Base-by-base conservation (phyloP, 2,329 filamentous ascomycete genomes). In the Paraphoma sp. region DNA sequence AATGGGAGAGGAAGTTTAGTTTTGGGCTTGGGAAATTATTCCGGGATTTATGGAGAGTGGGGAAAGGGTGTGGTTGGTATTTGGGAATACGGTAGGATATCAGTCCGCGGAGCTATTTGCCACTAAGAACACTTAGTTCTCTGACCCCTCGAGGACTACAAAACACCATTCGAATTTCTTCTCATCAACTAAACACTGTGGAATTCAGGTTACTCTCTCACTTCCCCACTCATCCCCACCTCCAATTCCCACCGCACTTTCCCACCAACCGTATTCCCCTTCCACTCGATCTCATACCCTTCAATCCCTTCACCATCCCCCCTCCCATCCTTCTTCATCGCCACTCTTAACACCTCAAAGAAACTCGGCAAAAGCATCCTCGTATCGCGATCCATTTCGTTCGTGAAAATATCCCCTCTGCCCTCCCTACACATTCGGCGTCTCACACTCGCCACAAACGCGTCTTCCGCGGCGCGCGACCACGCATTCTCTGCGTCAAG, bases 321-420 rank as follows among this genome's bases (percentile, higher is more conserved):
- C 42, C 56, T 58, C 47, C 48, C 54, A 40, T 65, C 51, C 14
- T 51, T 28, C 53, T 50, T 58, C 62, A 65, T 51, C 23, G 69
- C 73, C 30, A 49, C 43, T 30, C 45, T 51, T 23, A 74, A 47
- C 18, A 63, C 67, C 14, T 56, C 47, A 12, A 69, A 62, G 53
- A 75, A 74, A 48, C 64, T 70, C 10, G 70, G 70, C 42, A 75
- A 41, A 16, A 71, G 42, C 2, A 54, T 54, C 14, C 50, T 43
- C 2, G 59, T 49, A 43, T 64, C 48, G 1, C 47, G 16, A 16
- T 69, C 61, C 11, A 70, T 42, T 2, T 44, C 43, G 1, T 48
- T 47, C 12, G 53, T 54, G 41, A 68, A 72, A 23, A 74, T 60
- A 49, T 75, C 54, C 0, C 71, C 72, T 2, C 72, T 53, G 0